Evolutionary conservation across 2,329 filamentous ascomycete species (phyloP).

Genomic region (Alternaria sp.): DNA sequence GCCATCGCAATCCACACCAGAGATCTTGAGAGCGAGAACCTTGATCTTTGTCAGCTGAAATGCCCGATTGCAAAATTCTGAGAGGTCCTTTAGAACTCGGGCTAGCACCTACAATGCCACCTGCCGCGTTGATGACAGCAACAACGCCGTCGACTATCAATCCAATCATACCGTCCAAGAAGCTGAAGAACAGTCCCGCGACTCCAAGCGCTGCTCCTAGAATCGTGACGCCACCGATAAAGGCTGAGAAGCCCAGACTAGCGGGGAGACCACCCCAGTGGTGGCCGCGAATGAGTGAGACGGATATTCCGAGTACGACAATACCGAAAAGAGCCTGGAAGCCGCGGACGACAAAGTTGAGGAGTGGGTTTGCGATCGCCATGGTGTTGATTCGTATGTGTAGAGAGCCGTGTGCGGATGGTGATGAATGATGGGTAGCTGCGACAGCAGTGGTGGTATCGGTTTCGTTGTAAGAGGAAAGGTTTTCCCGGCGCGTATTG

Average conservation of each 20-base stretch:
- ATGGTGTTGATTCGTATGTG: background rate
- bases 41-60: conserved; percentile 5
- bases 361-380: background rate
- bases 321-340: conserved; percentile 8
- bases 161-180: background rate
- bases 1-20: conserved; percentile 16
- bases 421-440: background rate
- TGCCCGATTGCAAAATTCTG: background rate
- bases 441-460: background rate
- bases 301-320: conserved; percentile 1
- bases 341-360: conserved; percentile 4
- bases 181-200: background rate
- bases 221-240: background rate
- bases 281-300: conserved; percentile 4
- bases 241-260: background rate
- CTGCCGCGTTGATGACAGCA: conserved; percentile 1
- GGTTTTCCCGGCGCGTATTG: background rate
- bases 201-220: conserved; percentile 1
- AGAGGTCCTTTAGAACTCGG: background rate
- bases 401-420: background rate
- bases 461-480: background rate
- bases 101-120: conserved; percentile 4
- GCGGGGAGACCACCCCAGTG: conserved; percentile 4
- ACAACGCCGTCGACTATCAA: background rate
- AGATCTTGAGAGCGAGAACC: conserved; percentile 28